Base-by-base conservation (phyloP, 2,329 filamentous ascomycete species). In the Sporothrix dimorphospora region DNA sequence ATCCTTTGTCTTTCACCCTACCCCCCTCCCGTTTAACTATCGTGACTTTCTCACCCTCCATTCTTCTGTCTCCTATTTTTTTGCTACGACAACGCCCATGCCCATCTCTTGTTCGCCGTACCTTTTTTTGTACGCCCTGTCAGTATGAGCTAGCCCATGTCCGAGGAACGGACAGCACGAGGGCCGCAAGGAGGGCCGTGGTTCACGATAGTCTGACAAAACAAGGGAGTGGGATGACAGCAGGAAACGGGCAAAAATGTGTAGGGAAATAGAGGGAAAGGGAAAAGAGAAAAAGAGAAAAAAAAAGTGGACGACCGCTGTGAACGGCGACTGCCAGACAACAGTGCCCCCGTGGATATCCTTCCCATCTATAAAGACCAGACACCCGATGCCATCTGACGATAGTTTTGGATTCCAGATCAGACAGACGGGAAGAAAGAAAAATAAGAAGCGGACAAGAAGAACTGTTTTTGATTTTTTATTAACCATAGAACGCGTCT, bases 1-100 rank as follows among this genome's bases (percentile, higher is more conserved):
- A 27, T 40, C 47, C 47, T 53, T 53, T 49, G 30, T 68, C 66
- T 49, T 38, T 63, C 16, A 21, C 30, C 40, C 40, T 47, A 24
- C 69, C 42, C 59, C 59, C 24, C 24, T 24, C 30, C 27, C 59
- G 49, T 49, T 19, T 8, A 21, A 66, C 63, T 66, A 66, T 66
- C 63, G 63, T 66, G 63, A 66, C 63, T 38, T 38, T 51, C 34
- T 53, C 45, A 38, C 45, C 47, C 19, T 42, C 47, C 49, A 51
- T 63, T 47, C 38, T 24, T 38, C 45, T 47, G 16, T 42, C 27
- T 16, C 34, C 47, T 40, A 12, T 24, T 30, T 70, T 70, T 61
- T 70, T 53, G 49, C 49, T 69, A 69, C 47, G 49, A 69, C 66
- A 55, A 69, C 66, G 49, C 66, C 66, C 66, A 42, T 55, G 27